Evolutionary conservation across 2,329 filamentous ascomycete species (phyloP), one percentile per base, ranked within the genome.

Genomic region (Bretziella fagacearum): DNA sequence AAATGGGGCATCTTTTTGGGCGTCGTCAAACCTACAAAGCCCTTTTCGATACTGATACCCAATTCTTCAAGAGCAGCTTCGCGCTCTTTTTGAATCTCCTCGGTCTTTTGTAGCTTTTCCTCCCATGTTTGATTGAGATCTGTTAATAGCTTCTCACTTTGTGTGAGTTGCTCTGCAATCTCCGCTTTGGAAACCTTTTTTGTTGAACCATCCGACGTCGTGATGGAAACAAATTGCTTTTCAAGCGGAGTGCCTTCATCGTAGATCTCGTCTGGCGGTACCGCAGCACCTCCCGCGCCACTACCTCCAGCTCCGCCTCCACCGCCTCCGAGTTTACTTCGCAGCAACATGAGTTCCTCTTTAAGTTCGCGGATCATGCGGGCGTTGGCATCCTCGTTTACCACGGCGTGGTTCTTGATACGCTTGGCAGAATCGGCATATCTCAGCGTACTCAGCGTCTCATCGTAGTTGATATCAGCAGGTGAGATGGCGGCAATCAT

Each of bases 401-500:
- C 83, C 44, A 98, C 91, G 49, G 91, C 91, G 62, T 98, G 91
- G 66, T 98, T 98, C 84, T 96, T 96, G 72, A 98, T 98, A 56
- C 91, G 79, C 67, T 98, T 98, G 22, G 91, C 91, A 6, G 86
- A 95, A 60, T 98, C 89, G 48, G 93, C 91, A 62, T 98, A 98
- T 57, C 93, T 78, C 23, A 98, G 70, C 1, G 91, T 98, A 60
- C 87, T 91, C 15, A 98, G 70, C 0, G 93, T 98, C 63, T 98
- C 91, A 54, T 98, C 91, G 59, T 93, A 96, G 64, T 98, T 98
- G 67, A 96, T 96, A 63, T 98, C 91, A 47, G 91, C 91, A 3
- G 91, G 91, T 57, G 87, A 95, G 59, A 98, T 95, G 45, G 89
- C 89, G 44, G 91, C 93, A 69, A 98, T 98, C 93, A 98, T 98